Conservation (phyloP, 495 filamentous ascomycete species). For the Trichoderma orchidacearum region DNA sequence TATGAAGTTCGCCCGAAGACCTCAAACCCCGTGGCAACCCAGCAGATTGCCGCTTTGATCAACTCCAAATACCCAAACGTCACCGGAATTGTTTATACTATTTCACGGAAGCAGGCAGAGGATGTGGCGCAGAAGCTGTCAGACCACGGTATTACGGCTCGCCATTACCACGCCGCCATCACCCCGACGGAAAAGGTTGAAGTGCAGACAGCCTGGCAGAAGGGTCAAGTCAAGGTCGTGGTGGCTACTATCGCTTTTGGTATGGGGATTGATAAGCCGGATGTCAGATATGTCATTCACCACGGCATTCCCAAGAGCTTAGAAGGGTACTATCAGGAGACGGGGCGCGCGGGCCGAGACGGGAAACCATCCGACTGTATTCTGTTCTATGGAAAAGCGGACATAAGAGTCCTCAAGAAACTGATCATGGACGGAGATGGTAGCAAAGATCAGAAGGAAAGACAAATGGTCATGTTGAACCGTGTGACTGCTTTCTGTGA, state of each 20-base stretch:
- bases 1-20: slow-evolving; percentile 61
- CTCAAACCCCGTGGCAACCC: slow-evolving; percentile 29
- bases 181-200: slow-evolving; percentile 43
- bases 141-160: slow-evolving; percentile 50
- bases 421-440: slow-evolving; percentile 76
- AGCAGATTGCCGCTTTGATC: slow-evolving; percentile 61
- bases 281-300: slow-evolving; percentile 93
- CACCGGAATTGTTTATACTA: slow-evolving; percentile 88
- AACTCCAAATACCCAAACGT: slow-evolving; percentile 47
- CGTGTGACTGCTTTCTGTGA: slow-evolving; percentile 79
- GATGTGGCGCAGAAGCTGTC: slow-evolving; percentile 55
- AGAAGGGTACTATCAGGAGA: slow-evolving; percentile 98
- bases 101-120: slow-evolving; percentile 76
- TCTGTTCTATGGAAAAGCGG: slow-evolving; percentile 71
- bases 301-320: slow-evolving; percentile 83
- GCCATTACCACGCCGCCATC: slow-evolving; percentile 80
- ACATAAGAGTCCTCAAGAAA: slow-evolving; percentile 42
- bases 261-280: slow-evolving; percentile 96
- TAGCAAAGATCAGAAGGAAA: slow-evolving; percentile 59
- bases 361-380: slow-evolving; percentile 79
- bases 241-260: slow-evolving; percentile 99
- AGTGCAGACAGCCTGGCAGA: slow-evolving; percentile 73
- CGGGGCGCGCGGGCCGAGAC: slow-evolving; percentile 85
- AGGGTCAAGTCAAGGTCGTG: slow-evolving; percentile 65
- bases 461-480: slow-evolving; percentile 72